These are phyloP conservation scores for Actinomucor elegans DNA, from an alignment of 371 early-diverging fungal genomes.

Conservation along the genomic window DNA sequence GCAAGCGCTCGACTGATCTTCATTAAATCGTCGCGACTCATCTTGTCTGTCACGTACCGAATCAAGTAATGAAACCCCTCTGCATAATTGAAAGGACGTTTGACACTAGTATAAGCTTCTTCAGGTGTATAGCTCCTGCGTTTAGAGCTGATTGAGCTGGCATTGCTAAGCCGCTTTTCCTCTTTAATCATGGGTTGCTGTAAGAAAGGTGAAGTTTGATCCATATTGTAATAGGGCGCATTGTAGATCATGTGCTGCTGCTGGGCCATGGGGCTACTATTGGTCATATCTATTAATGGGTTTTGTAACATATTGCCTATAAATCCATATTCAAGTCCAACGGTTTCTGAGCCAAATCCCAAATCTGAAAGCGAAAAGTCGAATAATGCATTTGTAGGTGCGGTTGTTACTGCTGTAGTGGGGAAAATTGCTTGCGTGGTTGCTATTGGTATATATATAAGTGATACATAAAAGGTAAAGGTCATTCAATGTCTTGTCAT, in stretches of 20 bases:
- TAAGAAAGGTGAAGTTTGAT: too few species aligned
- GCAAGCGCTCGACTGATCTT: constrained; percentile 86
- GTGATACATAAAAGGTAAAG: too few species aligned
- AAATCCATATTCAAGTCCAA: constrained; percentile 79
- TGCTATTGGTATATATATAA: too few species aligned
- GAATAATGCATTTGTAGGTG: constrained; percentile 11
- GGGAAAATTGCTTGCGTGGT: too few species aligned
- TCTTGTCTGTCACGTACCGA: constrained; percentile 76
- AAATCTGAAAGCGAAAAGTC: constrained; percentile 33
- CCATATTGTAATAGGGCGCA: background rate
- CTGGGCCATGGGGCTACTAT: constrained; percentile 3
- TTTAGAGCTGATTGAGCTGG: background rate
- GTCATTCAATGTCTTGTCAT: background rate
- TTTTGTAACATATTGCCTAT: constrained; percentile 73
- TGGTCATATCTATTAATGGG: constrained; percentile 17
- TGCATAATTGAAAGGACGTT: constrained; percentile 80
- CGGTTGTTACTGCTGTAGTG: background rate
- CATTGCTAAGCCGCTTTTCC: background rate
- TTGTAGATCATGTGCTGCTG: too few species aligned
- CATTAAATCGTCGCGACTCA: constrained; percentile 83
- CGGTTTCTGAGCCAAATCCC: constrained; percentile 77
- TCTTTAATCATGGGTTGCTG: background rate
- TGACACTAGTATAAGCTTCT: constrained; percentile 75
- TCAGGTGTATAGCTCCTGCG: constrained; percentile 44
- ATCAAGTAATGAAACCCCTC: constrained; percentile 88